Evolutionary conservation across 139 green algal genomes (phyloP).

Genomic region (Chlorella sp.): DNA sequence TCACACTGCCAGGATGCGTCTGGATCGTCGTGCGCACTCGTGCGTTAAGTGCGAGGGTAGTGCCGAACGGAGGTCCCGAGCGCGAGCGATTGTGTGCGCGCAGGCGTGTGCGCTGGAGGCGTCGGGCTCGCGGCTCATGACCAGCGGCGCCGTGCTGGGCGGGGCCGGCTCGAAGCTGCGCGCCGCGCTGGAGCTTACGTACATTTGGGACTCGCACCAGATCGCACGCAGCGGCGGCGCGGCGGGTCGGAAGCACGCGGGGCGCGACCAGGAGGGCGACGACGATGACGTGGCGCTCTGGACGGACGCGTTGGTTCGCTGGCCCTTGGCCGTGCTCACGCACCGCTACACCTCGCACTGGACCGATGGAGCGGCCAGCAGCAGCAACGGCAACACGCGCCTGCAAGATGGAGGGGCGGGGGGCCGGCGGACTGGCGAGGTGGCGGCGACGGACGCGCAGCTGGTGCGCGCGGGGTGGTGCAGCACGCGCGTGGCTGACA

Average conservation of each 20-base stretch:
- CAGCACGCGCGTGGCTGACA: neutral
- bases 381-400: too few relatives aligned
- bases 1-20: neutral
- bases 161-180: neutral
- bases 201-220: neutral
- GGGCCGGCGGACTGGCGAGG: too few relatives aligned
- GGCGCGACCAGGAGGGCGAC: neutral
- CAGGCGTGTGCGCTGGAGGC: neutral
- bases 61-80: too few relatives aligned
- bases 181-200: neutral
- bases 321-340: neutral
- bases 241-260: neutral
- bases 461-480: neutral
- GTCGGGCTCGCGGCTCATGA: neutral
- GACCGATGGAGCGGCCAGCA: too few relatives aligned
- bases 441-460: too few relatives aligned
- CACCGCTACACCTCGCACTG: neutral
- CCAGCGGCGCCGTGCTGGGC: too few relatives aligned
- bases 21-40: too few relatives aligned
- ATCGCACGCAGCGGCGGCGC: neutral
- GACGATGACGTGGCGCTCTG: neutral
- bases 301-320: neutral
- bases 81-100: too few relatives aligned
- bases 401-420: too few relatives aligned
- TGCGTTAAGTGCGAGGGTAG: too few relatives aligned